Percentiles rank a stretch among this genome's conserved stretches.
These are phyloP conservation scores for Collariella sp. DNA, from an alignment of 495 filamentous ascomycete genomes.

Conservation along the genomic window DNA sequence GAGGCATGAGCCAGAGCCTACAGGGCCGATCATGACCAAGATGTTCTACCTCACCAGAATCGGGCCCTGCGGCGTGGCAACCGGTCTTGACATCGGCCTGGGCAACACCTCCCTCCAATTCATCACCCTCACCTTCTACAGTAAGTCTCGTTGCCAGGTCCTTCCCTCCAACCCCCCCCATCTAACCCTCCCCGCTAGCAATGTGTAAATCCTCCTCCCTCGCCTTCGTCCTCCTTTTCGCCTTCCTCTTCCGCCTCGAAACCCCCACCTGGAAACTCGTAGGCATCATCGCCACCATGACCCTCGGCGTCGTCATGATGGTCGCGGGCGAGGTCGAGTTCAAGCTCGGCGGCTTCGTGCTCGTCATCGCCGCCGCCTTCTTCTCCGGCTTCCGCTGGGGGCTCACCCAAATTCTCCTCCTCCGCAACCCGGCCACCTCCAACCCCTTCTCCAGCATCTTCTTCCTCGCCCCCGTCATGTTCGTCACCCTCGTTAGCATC, in stretches of 20 bases:
- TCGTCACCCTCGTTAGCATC: conserved; percentile 67
- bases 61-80: conserved; percentile 86
- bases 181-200: conserved; percentile 39
- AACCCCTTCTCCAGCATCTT: conserved; percentile 98
- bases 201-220: conserved; percentile 99
- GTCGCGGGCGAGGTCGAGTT: conserved; percentile 94
- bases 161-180: background rate
- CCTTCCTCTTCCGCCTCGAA: conserved; percentile 90
- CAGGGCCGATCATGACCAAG: conserved; percentile 76
- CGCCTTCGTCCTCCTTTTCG: conserved; percentile 91
- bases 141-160: conserved; percentile 39
- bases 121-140: conserved; percentile 95
- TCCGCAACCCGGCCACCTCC: conserved; percentile 88
- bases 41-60: conserved; percentile 89
- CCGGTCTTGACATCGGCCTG: conserved; percentile 90
- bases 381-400: conserved; percentile 97
- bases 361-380: conserved; percentile 87
- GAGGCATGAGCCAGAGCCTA: conserved; percentile 48
- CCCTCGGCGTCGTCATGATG: conserved; percentile 95
- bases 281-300: conserved; percentile 87
- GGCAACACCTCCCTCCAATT: conserved; percentile 94
- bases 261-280: conserved; percentile 76
- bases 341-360: conserved; percentile 74
- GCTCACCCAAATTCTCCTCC: conserved; percentile 88
- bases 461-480: conserved; percentile 96